Conservation (phyloP, 2,329 filamentous ascomycete genomes). For the Colletotrichum lentis region DNA sequence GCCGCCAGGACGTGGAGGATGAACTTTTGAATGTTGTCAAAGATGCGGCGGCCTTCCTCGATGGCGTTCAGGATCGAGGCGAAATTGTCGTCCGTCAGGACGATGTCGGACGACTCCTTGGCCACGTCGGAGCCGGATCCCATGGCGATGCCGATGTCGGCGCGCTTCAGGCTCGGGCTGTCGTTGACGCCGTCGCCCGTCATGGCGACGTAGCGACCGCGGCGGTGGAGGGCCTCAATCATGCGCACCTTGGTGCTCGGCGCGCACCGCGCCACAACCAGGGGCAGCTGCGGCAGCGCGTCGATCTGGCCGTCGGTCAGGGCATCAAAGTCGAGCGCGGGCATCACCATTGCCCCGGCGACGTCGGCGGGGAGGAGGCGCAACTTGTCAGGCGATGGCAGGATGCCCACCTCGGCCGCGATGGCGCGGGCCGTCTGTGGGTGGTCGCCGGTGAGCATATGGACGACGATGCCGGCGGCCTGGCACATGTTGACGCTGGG, state of each 20-base stretch:
- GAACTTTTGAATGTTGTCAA: conserved; percentile 79
- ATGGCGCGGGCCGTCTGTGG: conserved; percentile 71
- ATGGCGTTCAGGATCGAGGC: conserved; percentile 75
- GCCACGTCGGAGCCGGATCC: conserved; percentile 75
- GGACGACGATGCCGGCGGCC: conserved; percentile 68
- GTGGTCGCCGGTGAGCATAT: conserved; percentile 77
- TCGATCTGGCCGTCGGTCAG: conserved; percentile 70
- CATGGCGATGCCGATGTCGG: conserved; percentile 78
- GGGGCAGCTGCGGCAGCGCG: conserved; percentile 64
- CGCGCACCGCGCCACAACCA: conserved; percentile 72
- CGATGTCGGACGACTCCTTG: conserved; percentile 73
- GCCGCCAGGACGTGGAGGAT: conserved; percentile 72
- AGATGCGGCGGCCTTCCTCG: conserved; percentile 75
- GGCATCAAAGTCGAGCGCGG: conserved; percentile 71
- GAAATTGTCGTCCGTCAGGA: conserved; percentile 77
- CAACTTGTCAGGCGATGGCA: conserved; percentile 60
- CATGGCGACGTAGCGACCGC: conserved; percentile 72
- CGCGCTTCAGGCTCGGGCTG: conserved; percentile 70
- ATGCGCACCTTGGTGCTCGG: conserved; percentile 75
- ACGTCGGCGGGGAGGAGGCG: conserved; percentile 65
- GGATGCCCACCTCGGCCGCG: conserved; percentile 69
- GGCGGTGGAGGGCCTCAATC: conserved; percentile 74
- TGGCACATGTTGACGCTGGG: conserved; percentile 66
- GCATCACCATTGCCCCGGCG: conserved; percentile 70
- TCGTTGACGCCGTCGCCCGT: conserved; percentile 78